Conservation (phyloP, 768 basidiomycete species). For the Kwoniella botswanensis region DNA sequence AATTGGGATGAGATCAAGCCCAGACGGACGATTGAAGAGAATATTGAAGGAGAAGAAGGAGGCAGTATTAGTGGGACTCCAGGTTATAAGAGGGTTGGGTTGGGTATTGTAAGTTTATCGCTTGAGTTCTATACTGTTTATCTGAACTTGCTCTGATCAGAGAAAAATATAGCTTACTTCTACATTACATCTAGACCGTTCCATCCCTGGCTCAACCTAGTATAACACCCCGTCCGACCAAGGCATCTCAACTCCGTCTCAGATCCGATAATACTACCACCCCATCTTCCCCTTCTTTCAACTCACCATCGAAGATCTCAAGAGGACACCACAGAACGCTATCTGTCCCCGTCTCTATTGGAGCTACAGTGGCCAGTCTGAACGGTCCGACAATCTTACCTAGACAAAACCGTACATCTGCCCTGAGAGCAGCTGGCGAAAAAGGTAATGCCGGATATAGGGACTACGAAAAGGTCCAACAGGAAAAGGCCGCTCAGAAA, state of each 20-base stretch:
- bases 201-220: constrained; percentile 35
- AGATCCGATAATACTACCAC: constrained; percentile 10
- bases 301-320: background rate
- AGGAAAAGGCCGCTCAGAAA: background rate
- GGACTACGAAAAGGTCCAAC: background rate
- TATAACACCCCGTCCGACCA: constrained; percentile 31
- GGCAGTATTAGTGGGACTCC: constrained; percentile 18
- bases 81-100: constrained; percentile 36
- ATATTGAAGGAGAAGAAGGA: background rate
- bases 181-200: constrained; percentile 21
- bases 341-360: background rate
- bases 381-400: background rate
- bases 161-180: too few species aligned
- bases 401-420: constrained; percentile 10
- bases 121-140: background rate
- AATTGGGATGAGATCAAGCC: constrained; percentile 35
- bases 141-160: too few species aligned
- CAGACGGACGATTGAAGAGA: constrained; percentile 7
- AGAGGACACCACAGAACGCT: background rate
- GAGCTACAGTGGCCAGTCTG: background rate
- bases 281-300: background rate
- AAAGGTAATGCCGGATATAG: constrained; percentile 9
- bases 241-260: constrained; percentile 36
- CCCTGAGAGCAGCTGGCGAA: constrained; percentile 16
- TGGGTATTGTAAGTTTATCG: constrained; percentile 35